Percentiles rank a stretch among this genome's conserved stretches.
These are phyloP conservation scores for Ophiostoma novo-ulmi DNA, from an alignment of 2,329 filamentous ascomycete genomes.

Conservation along the genomic window DNA sequence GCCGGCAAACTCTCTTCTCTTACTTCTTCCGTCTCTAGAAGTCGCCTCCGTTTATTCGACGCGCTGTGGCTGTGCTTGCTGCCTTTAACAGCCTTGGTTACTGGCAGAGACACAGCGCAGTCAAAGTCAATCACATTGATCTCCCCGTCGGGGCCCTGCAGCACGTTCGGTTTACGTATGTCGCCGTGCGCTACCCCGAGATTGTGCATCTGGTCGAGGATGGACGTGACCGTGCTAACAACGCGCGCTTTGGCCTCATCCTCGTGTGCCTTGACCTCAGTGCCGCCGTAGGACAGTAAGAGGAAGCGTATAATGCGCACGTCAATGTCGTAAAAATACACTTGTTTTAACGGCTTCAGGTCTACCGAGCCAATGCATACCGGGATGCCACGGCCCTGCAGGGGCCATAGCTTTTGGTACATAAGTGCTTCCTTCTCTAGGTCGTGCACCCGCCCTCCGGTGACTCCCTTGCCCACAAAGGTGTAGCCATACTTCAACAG, in stretches of 20 bases:
- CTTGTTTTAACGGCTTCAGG: slow-evolving; percentile 18
- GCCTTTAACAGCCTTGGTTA: background rate
- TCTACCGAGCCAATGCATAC: slow-evolving; percentile 23
- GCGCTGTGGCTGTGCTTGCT: too few species aligned
- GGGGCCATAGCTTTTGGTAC: slow-evolving; percentile 15
- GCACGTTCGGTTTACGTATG: slow-evolving; percentile 20
- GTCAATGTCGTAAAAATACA: slow-evolving; percentile 22
- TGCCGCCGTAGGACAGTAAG: slow-evolving; percentile 22
- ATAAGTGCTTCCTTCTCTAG: slow-evolving; percentile 22
- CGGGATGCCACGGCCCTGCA: background rate
- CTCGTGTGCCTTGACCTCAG: background rate
- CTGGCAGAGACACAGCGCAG: background rate
- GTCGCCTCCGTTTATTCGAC: too few species aligned
- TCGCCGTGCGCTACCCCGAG: slow-evolving; percentile 24
- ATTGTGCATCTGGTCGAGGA: slow-evolving; percentile 18
- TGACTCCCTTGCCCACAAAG: slow-evolving; percentile 39
- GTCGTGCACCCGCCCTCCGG: slow-evolving; percentile 10
- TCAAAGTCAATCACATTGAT: slow-evolving; percentile 23
- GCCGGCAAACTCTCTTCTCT: too few species aligned
- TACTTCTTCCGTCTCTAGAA: too few species aligned
- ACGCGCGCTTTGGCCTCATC: background rate
- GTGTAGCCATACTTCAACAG: slow-evolving; percentile 41
- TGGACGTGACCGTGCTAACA: background rate
- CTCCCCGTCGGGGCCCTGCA: slow-evolving; percentile 8
- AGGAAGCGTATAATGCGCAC: slow-evolving; percentile 24